Conservation (phyloP, 1,284 basidiomycete species). For the Laetiporus sulphureus region DNA sequence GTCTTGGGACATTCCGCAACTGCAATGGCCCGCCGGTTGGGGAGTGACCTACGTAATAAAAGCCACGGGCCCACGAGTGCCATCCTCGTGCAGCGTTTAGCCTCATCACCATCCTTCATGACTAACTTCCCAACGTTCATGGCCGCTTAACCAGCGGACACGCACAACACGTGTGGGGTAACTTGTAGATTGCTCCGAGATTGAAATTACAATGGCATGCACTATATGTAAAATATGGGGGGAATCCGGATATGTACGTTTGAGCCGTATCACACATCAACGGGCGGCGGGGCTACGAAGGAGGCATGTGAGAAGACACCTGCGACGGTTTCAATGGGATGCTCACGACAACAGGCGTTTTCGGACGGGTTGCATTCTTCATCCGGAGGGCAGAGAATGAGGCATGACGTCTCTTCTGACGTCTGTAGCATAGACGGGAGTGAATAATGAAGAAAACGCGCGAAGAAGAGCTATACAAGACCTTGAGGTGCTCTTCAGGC, state of each 20-base stretch:
- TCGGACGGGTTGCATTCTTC: conserved; percentile 61
- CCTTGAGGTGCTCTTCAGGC: conserved; percentile 43
- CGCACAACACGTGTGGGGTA: too few relatives aligned
- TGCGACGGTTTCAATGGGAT: conserved; percentile 2
- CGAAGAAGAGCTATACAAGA: conserved; percentile 28
- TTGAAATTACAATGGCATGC: conserved; percentile 10
- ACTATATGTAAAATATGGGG: not conserved
- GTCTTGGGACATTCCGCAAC: conserved; percentile 55
- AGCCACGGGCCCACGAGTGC: conserved; percentile 45
- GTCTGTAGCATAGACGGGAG: conserved; percentile 15
- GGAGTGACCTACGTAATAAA: conserved; percentile 46
- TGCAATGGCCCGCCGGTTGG: conserved; percentile 55
- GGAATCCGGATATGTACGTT: not conserved
- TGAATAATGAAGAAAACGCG: too few relatives aligned
- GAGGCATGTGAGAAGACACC: conserved; percentile 6
- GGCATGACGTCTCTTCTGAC: conserved; percentile 28
- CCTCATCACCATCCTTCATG: conserved; percentile 57
- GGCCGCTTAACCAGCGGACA: too few relatives aligned
- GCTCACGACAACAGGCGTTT: conserved; percentile 75
- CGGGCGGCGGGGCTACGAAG: conserved; percentile 39
- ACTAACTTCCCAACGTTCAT: conserved; percentile 70
- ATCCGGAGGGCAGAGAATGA: conserved; percentile 48
- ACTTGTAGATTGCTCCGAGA: too few relatives aligned
- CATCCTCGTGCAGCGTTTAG: conserved; percentile 49
- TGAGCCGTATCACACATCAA: conserved; percentile 27